Conservation (phyloP, 2,329 filamentous ascomycete species). For the Botrytis hyacinthi region DNA sequence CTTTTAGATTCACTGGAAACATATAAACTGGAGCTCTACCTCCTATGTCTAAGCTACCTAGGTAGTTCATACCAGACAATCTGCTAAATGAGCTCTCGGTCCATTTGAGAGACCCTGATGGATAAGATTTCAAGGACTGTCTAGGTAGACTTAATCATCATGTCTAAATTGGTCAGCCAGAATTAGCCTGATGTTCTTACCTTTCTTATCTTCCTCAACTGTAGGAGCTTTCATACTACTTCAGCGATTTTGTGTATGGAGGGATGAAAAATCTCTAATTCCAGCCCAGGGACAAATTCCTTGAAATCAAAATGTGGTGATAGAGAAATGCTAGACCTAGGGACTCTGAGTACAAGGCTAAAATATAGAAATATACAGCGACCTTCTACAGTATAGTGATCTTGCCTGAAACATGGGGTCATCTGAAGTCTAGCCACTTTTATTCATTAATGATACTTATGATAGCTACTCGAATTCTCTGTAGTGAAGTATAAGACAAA, state of each 20-base stretch:
- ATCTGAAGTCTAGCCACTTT: background rate
- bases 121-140: background rate
- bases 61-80: rapidly evolving
- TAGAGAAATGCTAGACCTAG: background rate
- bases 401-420: background rate
- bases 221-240: too few relatives aligned
- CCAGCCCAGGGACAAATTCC: too few relatives aligned
- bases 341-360: rapidly evolving
- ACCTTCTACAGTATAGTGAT: background rate
- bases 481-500: background rate
- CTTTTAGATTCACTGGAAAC: background rate
- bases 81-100: rapidly evolving
- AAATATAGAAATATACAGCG: rapidly evolving
- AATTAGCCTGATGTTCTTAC: rapidly evolving
- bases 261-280: too few relatives aligned
- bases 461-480: too few relatives aligned
- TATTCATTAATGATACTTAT: background rate
- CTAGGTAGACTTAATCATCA: too few relatives aligned
- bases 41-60: rapidly evolving
- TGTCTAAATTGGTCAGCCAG: too few relatives aligned
- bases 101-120: background rate
- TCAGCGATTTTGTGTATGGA: too few relatives aligned
- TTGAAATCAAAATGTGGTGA: background rate
- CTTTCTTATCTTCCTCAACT: too few relatives aligned
- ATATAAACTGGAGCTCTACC: rapidly evolving